Percentiles rank a stretch among this genome's conserved stretches.
Conservation (phyloP, 495 filamentous ascomycete genomes). For the Staphylotrichum tortipilum region DNA sequence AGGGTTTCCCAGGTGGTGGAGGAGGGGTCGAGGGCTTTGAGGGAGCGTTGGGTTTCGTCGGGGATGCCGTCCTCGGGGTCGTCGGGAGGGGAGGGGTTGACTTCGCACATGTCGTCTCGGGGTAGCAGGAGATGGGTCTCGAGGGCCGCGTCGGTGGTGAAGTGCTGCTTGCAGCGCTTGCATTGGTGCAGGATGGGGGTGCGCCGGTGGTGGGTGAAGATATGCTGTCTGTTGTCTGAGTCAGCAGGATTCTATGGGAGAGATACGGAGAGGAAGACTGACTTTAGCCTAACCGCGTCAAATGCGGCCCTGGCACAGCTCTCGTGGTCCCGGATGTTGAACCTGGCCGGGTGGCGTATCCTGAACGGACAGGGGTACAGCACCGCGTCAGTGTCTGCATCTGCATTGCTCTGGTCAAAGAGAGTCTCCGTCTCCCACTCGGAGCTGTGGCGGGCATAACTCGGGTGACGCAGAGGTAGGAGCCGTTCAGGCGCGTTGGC, state of each 20-base stretch:
- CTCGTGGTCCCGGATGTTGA: constrained; percentile 29
- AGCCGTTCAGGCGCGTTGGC: not conserved
- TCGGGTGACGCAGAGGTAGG: not conserved
- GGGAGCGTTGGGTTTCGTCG: too few species aligned
- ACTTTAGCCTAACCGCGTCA: too few species aligned
- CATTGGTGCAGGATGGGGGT: constrained; percentile 9
- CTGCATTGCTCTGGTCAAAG: not conserved
- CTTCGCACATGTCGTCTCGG: constrained; percentile 22
- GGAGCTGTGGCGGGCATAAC: not conserved
- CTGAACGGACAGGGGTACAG: constrained; percentile 28
- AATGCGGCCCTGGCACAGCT: constrained; percentile 23
- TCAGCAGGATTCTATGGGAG: not conserved
- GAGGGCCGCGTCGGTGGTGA: constrained; percentile 5
- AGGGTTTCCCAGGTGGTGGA: constrained; percentile 19
- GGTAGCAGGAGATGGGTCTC: constrained; percentile 16
- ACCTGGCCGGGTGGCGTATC: constrained; percentile 30
- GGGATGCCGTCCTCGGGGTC: constrained; percentile 22
- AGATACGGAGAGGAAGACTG: too few species aligned
- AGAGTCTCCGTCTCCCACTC: constrained; percentile 9
- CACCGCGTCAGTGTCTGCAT: not conserved
- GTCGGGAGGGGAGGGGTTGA: not conserved
- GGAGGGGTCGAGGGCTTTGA: too few species aligned
- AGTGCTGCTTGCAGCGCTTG: constrained; percentile 15
- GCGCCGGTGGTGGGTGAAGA: constrained; percentile 10
- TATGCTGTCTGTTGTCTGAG: constrained; percentile 13